Evolutionary conservation across 148 eudicot genomes (phyloP), one percentile per base, ranked within the genome.

Genomic region (Heliamphora exappendiculata): DNA sequence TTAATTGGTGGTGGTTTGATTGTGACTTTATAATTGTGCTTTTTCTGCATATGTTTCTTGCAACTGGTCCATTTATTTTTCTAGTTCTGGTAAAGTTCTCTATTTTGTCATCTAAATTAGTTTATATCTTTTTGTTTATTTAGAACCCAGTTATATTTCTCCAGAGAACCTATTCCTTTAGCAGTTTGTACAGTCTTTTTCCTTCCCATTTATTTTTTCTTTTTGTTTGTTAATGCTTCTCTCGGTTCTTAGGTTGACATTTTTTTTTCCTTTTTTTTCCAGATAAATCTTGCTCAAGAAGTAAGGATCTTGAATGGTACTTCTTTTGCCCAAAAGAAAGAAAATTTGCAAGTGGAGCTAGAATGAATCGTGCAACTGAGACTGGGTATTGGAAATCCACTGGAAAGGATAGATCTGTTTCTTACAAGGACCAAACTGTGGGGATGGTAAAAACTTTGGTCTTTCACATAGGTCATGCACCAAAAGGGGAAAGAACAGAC

Each of bases 371-470:
- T 54, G 80, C 88, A 45, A 87, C 97, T 41, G 80, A 76, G 60
- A 14, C 11, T 70, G 98, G 98, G 2, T 92, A 54, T 63, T 92
- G 98, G 98, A 95, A 95, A 84, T 79, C 94, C 0, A 95, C 98
- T 0, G 97, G 98, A 26, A 87, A 78, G 44, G 96, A 89, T 47
- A 86, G 93, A 57, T 13, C 59, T n/a, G 79, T 88, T 37, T 1
- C 8, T n/a, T 84, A 85, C 57, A 42, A 75, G 1, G 78, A 79
- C 5, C 79, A 80, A n/a, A 71, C 72, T 50, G 97, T 87, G 22
- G 98, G 92, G 26, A 87, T 72, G 76, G 83, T 88, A 1, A 95
- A 89, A 70, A 94, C 97, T n/a, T 65, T 94, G 53, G 69, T 94
- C 37, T 94, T 94, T 16, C 91, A 94, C 74, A 39, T 4, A 8